phyloP scores from a whole-genome alignment of 2,329 filamentous ascomycete genomes.

The Neofusicoccum kwambonambiense region DNA sequence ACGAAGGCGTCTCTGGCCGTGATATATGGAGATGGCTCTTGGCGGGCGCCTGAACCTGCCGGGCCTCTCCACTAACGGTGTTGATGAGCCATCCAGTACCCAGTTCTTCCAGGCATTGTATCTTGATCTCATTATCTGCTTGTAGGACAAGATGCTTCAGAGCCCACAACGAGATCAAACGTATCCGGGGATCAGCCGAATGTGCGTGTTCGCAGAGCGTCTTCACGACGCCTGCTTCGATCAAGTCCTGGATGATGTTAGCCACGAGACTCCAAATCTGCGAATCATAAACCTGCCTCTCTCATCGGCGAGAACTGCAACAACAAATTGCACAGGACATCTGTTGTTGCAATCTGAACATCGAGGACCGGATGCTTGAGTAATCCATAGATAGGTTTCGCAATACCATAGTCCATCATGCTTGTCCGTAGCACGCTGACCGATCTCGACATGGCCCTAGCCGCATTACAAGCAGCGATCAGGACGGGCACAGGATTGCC shows the following conservation, averaged over 20 bases:
- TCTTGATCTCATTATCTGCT: conserved; percentile 69
- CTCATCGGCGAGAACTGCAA: conserved; percentile 90
- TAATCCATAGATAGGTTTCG: conserved; percentile 72
- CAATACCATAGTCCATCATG: conserved; percentile 81
- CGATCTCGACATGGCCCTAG: conserved; percentile 79
- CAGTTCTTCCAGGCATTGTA: conserved; percentile 73
- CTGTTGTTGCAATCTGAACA: conserved; percentile 82
- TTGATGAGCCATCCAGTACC: conserved; percentile 77
- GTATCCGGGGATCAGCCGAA: conserved; percentile 73
- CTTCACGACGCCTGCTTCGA: conserved; percentile 70
- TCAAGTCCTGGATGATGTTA: conserved; percentile 57
- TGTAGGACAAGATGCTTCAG: conserved; percentile 84
- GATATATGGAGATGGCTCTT: conserved; percentile 32
- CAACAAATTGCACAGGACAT: conserved; percentile 80
- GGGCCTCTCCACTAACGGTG: conserved; percentile 58
- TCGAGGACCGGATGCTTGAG: conserved; percentile 73
- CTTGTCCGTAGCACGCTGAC: conserved; percentile 81
- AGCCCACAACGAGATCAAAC: conserved; percentile 87
- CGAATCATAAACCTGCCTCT: conserved; percentile 59
- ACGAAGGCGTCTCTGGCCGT: conserved; percentile 26
- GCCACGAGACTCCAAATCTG: conserved; percentile 19
- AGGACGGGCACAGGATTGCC: conserved; percentile 79
- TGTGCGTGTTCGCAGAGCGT: conserved; percentile 81
- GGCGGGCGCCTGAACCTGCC: conserved; percentile 32
- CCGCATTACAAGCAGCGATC: conserved; percentile 78